Percentiles rank a stretch among this genome's conserved stretches.
Conservation (phyloP, 2,329 filamentous ascomycete species). For the Scedosporium aurantiacum region DNA sequence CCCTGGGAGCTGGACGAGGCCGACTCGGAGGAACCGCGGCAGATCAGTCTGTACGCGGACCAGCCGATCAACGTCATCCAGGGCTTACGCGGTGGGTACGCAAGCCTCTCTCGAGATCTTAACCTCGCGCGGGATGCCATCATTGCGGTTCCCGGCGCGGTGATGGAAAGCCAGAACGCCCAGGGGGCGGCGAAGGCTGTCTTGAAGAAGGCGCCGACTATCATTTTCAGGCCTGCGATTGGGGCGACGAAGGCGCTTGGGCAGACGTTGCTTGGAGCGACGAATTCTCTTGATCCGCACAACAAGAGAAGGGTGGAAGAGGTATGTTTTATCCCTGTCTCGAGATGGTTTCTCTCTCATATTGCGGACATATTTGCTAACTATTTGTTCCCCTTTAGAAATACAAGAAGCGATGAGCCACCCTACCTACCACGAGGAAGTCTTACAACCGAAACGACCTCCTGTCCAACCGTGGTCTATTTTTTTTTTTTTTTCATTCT, state of each 20-base stretch:
- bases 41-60: constrained; percentile 85
- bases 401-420: constrained; percentile 33
- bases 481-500: not conserved
- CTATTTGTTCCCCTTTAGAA: constrained; percentile 22
- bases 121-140: constrained; percentile 80
- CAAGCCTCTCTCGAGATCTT: constrained; percentile 77
- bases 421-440: not conserved
- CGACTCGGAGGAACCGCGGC: constrained; percentile 58
- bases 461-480: not conserved
- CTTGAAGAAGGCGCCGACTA: constrained; percentile 74
- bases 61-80: constrained; percentile 84
- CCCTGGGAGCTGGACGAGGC: constrained; percentile 45
- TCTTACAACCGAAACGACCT: not conserved
- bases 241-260: constrained; percentile 82
- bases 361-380: constrained; percentile 8
- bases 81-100: constrained; percentile 72
- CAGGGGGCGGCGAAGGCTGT: constrained; percentile 71
- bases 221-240: constrained; percentile 82
- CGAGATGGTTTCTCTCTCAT: constrained; percentile 1
- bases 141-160: constrained; percentile 84
- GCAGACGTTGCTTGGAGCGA: constrained; percentile 82
- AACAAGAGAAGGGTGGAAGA: constrained; percentile 77
- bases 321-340: constrained; percentile 46
- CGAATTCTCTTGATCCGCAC: constrained; percentile 77
- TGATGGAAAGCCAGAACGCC: constrained; percentile 76